Base-by-base conservation (phyloP, 2,329 filamentous ascomycete genomes). In the Aspergillus sp. region DNA sequence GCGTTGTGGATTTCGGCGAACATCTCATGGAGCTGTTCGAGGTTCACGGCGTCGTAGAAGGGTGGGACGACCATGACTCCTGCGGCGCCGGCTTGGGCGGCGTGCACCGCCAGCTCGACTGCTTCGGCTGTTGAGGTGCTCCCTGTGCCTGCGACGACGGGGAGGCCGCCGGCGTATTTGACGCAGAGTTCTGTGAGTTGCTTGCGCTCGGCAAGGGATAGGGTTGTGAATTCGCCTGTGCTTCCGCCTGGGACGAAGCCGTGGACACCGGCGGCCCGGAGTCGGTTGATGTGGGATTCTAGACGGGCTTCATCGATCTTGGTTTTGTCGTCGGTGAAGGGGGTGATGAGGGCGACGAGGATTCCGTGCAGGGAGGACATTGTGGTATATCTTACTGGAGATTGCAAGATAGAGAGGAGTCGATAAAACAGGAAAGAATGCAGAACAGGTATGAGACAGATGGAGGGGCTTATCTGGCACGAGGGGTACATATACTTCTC, bases 171-270 rank as follows among this genome's bases (percentile, higher is more conserved):
- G 12, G 68, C 64, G 24, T 57, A 69, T 17, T 67, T 64, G 1
- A 70, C 61, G 48, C 67, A 70, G 8, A 71, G 65, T 41, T 71
- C 75, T 8, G 79, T 66, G 7, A 80, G 69, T 22, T 74, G 67
- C 61, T 81, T 81, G 53, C 80, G 76, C 62, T 82, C 80, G 7
- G 76, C 69, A 9, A 71, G 62, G 18, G 69, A 71, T 56, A 81
- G 63, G 5, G 76, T 71, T 5, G 79, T 79, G 68, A 82, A 82
- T 61, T 82, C 80, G 51, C 79, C 80, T 0, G 78, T 80, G 67
- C 78, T 81, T 44, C 80, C 80, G 5, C 78, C 79, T 0, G 80
- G 80, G 2, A 82, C 80, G 20, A 82, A 72, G 32, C 80, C 80
- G 62, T 82, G 80, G 17, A 80, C 71, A 3, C 80, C 80, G 0